phyloP scores from a whole-genome alignment of 1,284 basidiomycete genomes.

The Cutaneotrichosporon daszewskae region DNA sequence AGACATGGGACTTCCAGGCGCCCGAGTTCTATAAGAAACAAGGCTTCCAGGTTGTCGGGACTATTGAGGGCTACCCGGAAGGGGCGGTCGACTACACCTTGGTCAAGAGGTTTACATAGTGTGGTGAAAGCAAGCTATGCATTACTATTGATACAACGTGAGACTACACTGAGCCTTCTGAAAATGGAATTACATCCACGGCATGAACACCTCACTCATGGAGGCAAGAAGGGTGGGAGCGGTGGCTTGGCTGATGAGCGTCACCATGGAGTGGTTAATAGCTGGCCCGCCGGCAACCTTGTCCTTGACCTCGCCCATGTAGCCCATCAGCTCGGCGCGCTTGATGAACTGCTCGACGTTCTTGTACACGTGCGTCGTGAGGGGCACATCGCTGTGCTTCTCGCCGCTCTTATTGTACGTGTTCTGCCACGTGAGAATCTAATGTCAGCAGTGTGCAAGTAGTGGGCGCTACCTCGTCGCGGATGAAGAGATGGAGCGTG shows the following conservation, averaged over 20 bases:
- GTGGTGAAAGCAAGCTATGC: no score
- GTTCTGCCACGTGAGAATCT: conserved; percentile 44
- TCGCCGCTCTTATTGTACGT: conserved; percentile 43
- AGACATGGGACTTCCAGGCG: conserved; percentile 5
- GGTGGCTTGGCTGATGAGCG: conserved; percentile 64
- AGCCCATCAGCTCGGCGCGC: conserved; percentile 41
- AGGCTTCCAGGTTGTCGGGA: background rate
- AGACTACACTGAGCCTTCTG: conserved; percentile 7
- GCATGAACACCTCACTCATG: conserved; percentile 64
- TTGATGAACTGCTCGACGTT: conserved; percentile 73
- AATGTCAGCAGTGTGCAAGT: background rate
- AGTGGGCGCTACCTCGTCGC: conserved; percentile 71
- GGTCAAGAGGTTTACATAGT: background rate
- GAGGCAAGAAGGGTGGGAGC: conserved; percentile 51
- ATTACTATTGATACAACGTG: conserved; percentile 3
- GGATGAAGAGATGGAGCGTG: conserved; percentile 58
- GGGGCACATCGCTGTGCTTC: conserved; percentile 53
- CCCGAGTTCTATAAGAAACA: background rate
- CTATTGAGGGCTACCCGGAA: background rate
- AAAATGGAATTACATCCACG: conserved; percentile 68
- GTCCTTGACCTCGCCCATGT: conserved; percentile 58
- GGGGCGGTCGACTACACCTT: conserved; percentile 2
- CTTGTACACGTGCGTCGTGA: conserved; percentile 63
- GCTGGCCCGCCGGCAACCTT: conserved; percentile 56
- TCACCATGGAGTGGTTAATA: conserved; percentile 75